Conservation (phyloP, 805 yeast genomes). For the Wickerhamiella musiphila region DNA sequence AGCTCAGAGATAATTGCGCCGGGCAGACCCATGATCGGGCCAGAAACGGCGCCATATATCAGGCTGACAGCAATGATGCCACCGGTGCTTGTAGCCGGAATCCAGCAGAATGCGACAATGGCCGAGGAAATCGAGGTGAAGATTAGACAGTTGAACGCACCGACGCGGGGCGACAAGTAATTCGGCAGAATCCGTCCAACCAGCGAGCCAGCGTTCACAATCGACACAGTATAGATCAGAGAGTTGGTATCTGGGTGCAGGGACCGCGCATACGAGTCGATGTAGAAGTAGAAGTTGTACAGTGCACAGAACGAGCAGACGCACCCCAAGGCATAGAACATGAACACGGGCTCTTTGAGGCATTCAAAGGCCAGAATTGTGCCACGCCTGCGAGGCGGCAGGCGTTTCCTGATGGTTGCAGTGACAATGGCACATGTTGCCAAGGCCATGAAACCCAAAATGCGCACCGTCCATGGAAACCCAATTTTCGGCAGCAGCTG, state of each 20-base stretch:
- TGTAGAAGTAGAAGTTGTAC: slow-evolving; percentile 22
- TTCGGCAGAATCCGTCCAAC: slow-evolving; percentile 37
- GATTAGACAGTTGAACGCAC: not conserved
- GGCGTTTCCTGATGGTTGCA: slow-evolving; percentile 15
- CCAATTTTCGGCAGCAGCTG: slow-evolving; percentile 28
- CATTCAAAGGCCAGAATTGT: slow-evolving; percentile 14
- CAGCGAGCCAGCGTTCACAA: slow-evolving; percentile 24
- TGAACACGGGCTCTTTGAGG: slow-evolving; percentile 16
- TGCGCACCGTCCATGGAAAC: slow-evolving; percentile 36
- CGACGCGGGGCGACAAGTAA: slow-evolving; percentile 25
- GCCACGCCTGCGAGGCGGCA: slow-evolving; percentile 18
- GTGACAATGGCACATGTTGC: slow-evolving; percentile 16
- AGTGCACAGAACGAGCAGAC: slow-evolving; percentile 19
- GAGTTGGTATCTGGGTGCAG: slow-evolving; percentile 11
- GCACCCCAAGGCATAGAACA: slow-evolving; percentile 14
- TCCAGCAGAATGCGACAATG: slow-evolving; percentile 20
- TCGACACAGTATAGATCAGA: slow-evolving; percentile 19
- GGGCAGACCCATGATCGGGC: slow-evolving; percentile 17
- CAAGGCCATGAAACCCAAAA: slow-evolving; percentile 29
- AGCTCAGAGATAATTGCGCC: slow-evolving; percentile 16
- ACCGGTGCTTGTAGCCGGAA: slow-evolving; percentile 15
- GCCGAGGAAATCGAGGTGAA: slow-evolving; percentile 11
- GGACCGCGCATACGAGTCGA: slow-evolving; percentile 18
- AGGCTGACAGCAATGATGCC: slow-evolving; percentile 17
- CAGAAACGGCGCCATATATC: slow-evolving; percentile 18